These are phyloP conservation scores for Scheffersomyces parashehatae DNA, from an alignment of 1,139 yeast genomes.

Conservation along the genomic window DNA sequence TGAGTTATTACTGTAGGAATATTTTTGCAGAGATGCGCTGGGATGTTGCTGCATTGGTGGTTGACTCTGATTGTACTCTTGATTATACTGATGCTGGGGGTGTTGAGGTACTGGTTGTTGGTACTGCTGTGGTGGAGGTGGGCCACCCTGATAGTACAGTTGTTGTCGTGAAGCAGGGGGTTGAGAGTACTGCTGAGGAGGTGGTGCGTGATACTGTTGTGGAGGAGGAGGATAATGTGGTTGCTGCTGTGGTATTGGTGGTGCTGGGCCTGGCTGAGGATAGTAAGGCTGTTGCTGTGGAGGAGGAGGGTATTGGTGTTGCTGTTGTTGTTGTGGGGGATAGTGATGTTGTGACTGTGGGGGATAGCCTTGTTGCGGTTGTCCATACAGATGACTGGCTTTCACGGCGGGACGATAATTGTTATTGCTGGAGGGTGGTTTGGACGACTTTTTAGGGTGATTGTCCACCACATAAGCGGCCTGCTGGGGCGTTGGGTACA, in stretches of 20 bases:
- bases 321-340: constrained; percentile 11
- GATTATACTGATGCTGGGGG: constrained; percentile 6
- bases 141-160: constrained; percentile 4
- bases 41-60: constrained; percentile 3
- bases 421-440: constrained; percentile 1
- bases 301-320: constrained; percentile 16
- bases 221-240: constrained; percentile 15
- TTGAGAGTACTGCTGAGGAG: constrained; percentile 11
- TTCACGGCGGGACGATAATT: constrained; percentile 4
- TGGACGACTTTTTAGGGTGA: neutral
- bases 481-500: constrained; percentile 51
- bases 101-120: constrained; percentile 13
- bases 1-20: constrained; percentile 1
- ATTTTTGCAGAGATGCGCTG: constrained; percentile 1
- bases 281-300: constrained; percentile 13
- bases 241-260: constrained; percentile 13
- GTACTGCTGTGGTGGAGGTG: constrained; percentile 11
- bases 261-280: constrained; percentile 15
- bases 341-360: constrained; percentile 8
- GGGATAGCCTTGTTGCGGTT: constrained; percentile 16
- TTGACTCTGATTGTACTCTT: neutral
- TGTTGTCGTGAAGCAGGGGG: constrained; percentile 7
- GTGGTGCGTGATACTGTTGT: constrained; percentile 17
- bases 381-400: constrained; percentile 14
- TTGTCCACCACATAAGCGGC: constrained; percentile 36